Evolutionary conservation across 1,139 yeast genomes (phyloP), one percentile per base, ranked within the genome.

Genomic region (Zygoascus meyerae): DNA sequence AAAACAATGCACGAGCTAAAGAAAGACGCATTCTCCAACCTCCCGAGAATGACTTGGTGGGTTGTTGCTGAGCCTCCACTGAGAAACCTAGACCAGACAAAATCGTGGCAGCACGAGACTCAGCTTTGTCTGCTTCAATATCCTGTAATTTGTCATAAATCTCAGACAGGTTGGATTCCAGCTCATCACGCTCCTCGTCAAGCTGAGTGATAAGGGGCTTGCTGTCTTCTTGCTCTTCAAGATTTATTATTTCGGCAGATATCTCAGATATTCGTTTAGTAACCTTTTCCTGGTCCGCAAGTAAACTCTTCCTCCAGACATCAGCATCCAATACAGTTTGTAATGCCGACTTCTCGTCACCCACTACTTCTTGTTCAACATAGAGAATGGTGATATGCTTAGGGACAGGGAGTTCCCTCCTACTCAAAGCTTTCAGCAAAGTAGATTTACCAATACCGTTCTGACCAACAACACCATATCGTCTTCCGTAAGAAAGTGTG

Each of bases 1-100:
- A 92, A 75, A 92, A 92, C 65, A 92, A 77, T 0, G 98, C 98
- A 70, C 98, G 80, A 2, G 98, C 98, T 53, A 92, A 76, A n/a
- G 97, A 86, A 56, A 92, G 77, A 73, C 98, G 84, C 98, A 92
- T 92, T 78, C 98, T 83, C 98, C 98, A 92, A 81, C 98, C 98
- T 78, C 98, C 98, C 47, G 97, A 89, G 66, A 92, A 92, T 31
- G 92, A 78, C 58, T 87, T 90, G 9, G 97, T 89, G 18, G 96
- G 81, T 50, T 74, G 73, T 45, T 72, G 70, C 65, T 92, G 98
- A 5, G 96, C 78, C 61, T 86, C 95, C 54, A 80, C 79, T 43
- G 95, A 83, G 72, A 92, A 92, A 51, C 98, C 98, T 50, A 92
- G 75, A 64, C 98, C 98, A 55, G 69, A 86, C 52, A 92, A 72